Base-by-base conservation (phyloP, 2,329 filamentous ascomycete species). In the Arthrinium phaeospermum region DNA sequence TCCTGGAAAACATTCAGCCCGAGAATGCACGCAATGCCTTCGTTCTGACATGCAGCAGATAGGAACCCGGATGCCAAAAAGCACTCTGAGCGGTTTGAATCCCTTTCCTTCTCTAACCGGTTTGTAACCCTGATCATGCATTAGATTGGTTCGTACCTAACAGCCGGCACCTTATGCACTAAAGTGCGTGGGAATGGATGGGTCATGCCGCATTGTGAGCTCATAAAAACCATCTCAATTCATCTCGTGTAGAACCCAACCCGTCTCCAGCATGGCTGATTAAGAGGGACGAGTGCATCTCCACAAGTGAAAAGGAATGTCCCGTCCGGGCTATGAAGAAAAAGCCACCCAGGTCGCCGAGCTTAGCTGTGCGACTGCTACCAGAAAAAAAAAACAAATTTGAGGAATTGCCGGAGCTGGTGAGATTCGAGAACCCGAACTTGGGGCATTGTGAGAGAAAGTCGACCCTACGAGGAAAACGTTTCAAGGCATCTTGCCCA, bases 291-390 rank as follows among this genome's bases (percentile, higher is more conserved):
- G 24, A 57, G 12, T 64, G 57, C 57, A 64, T 64, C 57, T 64
- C 57, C 57, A 64, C 57, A 64, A 64, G 57, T 41, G 34, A 64
- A 64, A 64, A 64, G 34, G 34, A 41, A 64, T 30, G 57, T 41
- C 57, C 57, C 57, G 57, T 37, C 57, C 37, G 37, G n/a, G 30
- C 53, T 37, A 61, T 22, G n/a, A 64, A 41, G 19, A 14, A n/a
- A 6, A 64, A 41, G 57, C 57, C 57, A 13, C 34, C 30, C 8
- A 37, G 19, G 30, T 16, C n/a, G 30, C 53, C 53, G 53, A 22
- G 16, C 37, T n/a, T 16, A 37, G 30, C 30, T 7, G 8, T 41
- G 34, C 51, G 13, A 57, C 49, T 2, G 24, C 30, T n/a, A 64
- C 30, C 0, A 4, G 12, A n/a, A 34, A 8, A 3, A 57, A 53